These are phyloP conservation scores for Kodamaea fukazawae DNA, from an alignment of 805 yeast genomes.

Conservation along the genomic window DNA sequence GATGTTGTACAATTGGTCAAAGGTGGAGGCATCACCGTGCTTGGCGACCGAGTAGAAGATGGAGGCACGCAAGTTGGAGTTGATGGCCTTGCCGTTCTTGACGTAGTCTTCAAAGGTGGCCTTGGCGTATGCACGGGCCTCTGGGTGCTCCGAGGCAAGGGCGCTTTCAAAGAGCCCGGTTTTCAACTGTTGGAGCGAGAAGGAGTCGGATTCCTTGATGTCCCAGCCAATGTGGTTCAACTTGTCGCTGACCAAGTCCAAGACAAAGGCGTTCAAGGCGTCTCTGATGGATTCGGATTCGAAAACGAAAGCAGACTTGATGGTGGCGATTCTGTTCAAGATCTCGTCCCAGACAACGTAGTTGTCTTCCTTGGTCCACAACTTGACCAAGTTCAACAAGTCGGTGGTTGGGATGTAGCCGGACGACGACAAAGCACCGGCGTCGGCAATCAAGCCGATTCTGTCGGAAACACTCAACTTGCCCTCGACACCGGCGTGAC, in stretches of 20 bases:
- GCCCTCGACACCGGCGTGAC: conserved; percentile 55
- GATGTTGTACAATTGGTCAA: conserved; percentile 58
- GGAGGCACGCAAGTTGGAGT: conserved; percentile 68
- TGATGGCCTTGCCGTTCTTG: conserved; percentile 59
- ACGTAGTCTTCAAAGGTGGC: conserved; percentile 52
- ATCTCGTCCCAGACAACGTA: conserved; percentile 70
- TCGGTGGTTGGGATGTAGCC: conserved; percentile 65
- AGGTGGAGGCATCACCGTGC: conserved; percentile 59
- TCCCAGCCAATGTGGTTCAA: conserved; percentile 62
- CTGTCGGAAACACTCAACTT: conserved; percentile 71
- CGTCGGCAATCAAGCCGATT: conserved; percentile 79
- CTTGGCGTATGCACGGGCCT: conserved; percentile 45
- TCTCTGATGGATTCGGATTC: conserved; percentile 46
- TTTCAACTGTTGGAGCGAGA: conserved; percentile 64
- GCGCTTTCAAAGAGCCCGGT: conserved; percentile 61
- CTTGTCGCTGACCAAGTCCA: conserved; percentile 55
- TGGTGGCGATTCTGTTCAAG: conserved; percentile 44
- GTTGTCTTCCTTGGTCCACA: conserved; percentile 58
- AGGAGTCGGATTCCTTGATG: conserved; percentile 54
- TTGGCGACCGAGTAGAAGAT: conserved; percentile 68
- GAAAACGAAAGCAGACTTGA: conserved; percentile 55
- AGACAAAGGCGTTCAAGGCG: conserved; percentile 51
- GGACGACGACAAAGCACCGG: conserved; percentile 65
- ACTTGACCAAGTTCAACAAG: conserved; percentile 55
- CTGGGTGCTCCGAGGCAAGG: conserved; percentile 47